These are phyloP conservation scores for Xylaria multiplex DNA, from an alignment of 2,329 filamentous ascomycete species.

Conservation along the genomic window DNA sequence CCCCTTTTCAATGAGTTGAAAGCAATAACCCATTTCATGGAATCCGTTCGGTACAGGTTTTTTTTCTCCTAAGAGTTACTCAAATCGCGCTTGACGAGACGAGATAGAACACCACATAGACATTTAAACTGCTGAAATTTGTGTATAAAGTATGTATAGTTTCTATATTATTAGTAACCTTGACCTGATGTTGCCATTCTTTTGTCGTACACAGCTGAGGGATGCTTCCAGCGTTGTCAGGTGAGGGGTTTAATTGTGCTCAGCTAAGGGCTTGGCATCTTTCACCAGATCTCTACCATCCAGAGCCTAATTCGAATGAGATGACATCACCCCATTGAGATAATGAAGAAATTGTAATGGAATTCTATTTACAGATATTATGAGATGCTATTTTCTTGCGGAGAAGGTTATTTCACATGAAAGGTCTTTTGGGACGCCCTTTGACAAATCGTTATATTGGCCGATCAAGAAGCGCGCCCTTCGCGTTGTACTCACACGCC, in stretches of 20 bases:
- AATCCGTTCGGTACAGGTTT: no score
- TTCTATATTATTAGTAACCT: no score
- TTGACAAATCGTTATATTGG: not conserved
- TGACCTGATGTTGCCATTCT: no score
- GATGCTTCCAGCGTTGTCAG: no score
- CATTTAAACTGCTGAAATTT: no score
- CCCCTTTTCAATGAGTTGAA: not conserved
- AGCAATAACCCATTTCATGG: not conserved
- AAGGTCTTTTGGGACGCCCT: not conserved
- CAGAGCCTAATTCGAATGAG: no score
- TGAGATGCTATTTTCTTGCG: not conserved
- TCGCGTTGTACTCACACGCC: constrained; percentile 16
- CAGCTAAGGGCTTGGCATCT: not conserved
- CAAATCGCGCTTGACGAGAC: no score
- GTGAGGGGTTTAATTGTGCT: not conserved
- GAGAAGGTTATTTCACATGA: not conserved
- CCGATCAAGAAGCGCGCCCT: constrained; percentile 26
- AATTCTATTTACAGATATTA: not conserved
- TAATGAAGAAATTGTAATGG: not conserved
- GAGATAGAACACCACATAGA: no score
- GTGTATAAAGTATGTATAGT: no score
- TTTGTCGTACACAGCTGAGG: no score
- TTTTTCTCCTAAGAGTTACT: no score
- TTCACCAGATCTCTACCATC: not conserved
- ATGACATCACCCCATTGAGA: not conserved